Conservation (phyloP, 768 basidiomycete species). For the Psilocybe cyanescens region DNA sequence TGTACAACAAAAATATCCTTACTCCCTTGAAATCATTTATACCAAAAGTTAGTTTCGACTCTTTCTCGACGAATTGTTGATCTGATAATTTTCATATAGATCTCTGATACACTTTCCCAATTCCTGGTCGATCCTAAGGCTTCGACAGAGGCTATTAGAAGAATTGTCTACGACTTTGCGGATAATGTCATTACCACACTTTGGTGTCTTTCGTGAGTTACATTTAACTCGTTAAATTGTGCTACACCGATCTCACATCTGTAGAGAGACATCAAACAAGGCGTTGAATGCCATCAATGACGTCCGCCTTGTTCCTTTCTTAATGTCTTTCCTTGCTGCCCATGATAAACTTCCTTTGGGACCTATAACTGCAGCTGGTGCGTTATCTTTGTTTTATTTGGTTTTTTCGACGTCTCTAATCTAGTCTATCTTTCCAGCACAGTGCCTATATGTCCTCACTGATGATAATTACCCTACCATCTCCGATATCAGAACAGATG, state of each 20-base stretch:
- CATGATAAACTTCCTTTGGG: slow-evolving; percentile 68
- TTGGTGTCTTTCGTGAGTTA: slow-evolving; percentile 92
- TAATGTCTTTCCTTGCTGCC: slow-evolving; percentile 87
- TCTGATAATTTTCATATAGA: slow-evolving; percentile 43
- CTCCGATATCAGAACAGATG: slow-evolving; percentile 63
- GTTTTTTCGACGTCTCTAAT: not conserved
- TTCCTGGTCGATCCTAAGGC: slow-evolving; percentile 63
- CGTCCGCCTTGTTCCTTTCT: slow-evolving; percentile 76
- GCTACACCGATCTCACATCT: slow-evolving; percentile 28
- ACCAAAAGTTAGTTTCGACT: slow-evolving; percentile 62
- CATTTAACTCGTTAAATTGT: not conserved
- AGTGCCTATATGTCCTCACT: slow-evolving; percentile 90
- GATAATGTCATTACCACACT: slow-evolving; percentile 92
- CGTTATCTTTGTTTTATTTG: slow-evolving; percentile 17
- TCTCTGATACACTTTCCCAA: slow-evolving; percentile 72
- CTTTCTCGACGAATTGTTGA: not conserved
- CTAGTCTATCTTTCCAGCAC: slow-evolving; percentile 51
- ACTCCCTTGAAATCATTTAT: slow-evolving; percentile 76
- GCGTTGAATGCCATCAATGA: slow-evolving; percentile 87
- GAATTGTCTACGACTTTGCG: slow-evolving; percentile 83
- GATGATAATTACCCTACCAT: slow-evolving; percentile 87
- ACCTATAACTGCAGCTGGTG: slow-evolving; percentile 84
- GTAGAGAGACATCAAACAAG: slow-evolving; percentile 91
- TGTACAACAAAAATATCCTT: slow-evolving; percentile 95
- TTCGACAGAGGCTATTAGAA: slow-evolving; percentile 71